These are phyloP conservation scores for Evernia prunastri DNA, from an alignment of 495 filamentous ascomycete species.

Conservation along the genomic window DNA sequence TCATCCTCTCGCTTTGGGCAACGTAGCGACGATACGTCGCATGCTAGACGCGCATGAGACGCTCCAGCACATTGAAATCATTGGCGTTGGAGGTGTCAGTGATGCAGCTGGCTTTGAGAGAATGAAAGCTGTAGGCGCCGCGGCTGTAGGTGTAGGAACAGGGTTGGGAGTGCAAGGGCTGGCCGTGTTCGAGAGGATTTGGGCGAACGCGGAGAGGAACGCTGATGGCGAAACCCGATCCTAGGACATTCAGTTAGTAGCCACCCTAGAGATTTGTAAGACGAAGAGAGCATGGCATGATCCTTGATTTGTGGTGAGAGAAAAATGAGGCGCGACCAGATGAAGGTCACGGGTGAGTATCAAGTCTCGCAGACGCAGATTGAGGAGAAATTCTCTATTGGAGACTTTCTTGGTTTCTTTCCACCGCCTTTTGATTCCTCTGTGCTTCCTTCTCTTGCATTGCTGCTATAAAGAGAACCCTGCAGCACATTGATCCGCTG, in stretches of 20 bases:
- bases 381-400: not conserved
- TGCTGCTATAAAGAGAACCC: not conserved
- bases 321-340: not conserved
- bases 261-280: not conserved
- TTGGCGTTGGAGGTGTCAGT: slow-evolving; percentile 62
- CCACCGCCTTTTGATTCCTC: too few relatives aligned
- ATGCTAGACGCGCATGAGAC: slow-evolving; percentile 45
- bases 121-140: slow-evolving; percentile 59
- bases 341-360: not conserved
- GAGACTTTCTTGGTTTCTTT: not conserved
- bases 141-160: slow-evolving; percentile 56
- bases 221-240: not conserved
- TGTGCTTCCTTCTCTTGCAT: not conserved
- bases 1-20: slow-evolving; percentile 68
- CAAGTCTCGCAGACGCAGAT: not conserved
- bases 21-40: slow-evolving; percentile 53
- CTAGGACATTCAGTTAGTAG: not conserved
- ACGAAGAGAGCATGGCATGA: not conserved
- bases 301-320: not conserved
- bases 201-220: slow-evolving; percentile 15
- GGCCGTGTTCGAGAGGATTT: slow-evolving; percentile 52
- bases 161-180: slow-evolving; percentile 56
- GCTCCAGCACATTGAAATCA: slow-evolving; percentile 45
- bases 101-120: slow-evolving; percentile 51
- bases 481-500: not conserved